phyloP scores from a whole-genome alignment of 1,139 yeast genomes.

The Hyphopichia pseudoburtonii region DNA sequence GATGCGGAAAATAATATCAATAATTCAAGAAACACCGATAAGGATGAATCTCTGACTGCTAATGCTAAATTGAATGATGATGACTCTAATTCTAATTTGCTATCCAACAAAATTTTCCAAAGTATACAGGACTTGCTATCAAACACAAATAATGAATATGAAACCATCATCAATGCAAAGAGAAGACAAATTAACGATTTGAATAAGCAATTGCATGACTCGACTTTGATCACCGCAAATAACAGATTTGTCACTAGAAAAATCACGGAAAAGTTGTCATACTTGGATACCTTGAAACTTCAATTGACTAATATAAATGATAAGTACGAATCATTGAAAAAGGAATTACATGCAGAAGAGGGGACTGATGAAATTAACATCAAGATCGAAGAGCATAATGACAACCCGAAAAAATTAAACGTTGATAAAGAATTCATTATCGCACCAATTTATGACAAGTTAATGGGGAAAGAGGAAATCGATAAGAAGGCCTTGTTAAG shows the following conservation, averaged over 20 bases:
- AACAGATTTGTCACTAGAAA: constrained; percentile 40
- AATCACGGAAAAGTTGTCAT: constrained; percentile 36
- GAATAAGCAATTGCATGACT: constrained; percentile 40
- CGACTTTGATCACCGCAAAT: constrained; percentile 47
- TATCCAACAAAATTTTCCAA: constrained; percentile 36
- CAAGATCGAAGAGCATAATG: constrained; percentile 12
- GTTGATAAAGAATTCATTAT: constrained; percentile 86
- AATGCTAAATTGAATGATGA: neutral
- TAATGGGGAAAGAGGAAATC: constrained; percentile 32
- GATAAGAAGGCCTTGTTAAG: constrained; percentile 22
- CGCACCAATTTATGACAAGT: constrained; percentile 51
- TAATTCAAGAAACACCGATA: no score
- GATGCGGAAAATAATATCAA: neutral
- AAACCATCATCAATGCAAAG: constrained; percentile 36
- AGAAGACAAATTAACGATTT: constrained; percentile 36
- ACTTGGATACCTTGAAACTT: constrained; percentile 42
- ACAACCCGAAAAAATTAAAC: constrained; percentile 44
- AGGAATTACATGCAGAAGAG: constrained; percentile 20
- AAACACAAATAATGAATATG: constrained; percentile 43
- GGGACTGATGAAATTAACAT: constrained; percentile 5
- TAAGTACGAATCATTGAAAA: constrained; percentile 28
- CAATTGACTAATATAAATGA: constrained; percentile 46
- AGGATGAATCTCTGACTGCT: no score
- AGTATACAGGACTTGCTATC: constrained; percentile 43
- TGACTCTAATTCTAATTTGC: constrained; percentile 4